A percentile compares a stretch with the other conserved stretches of the same genome.
Conservation (phyloP, 1,284 basidiomycete genomes). For the Leccinum angustisporum region DNA sequence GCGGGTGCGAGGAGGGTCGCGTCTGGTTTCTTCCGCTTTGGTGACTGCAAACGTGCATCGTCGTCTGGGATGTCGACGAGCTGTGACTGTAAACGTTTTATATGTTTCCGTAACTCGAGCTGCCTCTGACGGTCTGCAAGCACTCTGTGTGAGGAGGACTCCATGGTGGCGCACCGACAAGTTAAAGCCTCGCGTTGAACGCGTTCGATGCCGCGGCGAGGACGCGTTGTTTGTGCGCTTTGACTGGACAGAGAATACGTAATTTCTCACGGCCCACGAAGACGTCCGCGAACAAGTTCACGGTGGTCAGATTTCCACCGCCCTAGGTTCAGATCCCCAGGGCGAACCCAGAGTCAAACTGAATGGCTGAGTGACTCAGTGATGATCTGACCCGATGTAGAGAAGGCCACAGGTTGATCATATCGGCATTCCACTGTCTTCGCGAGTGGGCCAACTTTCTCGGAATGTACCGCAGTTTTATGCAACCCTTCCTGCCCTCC, state of each 20-base stretch:
- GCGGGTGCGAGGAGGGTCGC: slow-evolving; percentile 53
- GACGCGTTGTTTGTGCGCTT: slow-evolving; percentile 22
- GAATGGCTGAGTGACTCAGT: background rate
- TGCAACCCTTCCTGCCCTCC: slow-evolving; percentile 23
- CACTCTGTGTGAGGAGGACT: slow-evolving; percentile 34
- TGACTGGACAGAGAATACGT: slow-evolving; percentile 18
- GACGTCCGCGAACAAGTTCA: slow-evolving; percentile 10
- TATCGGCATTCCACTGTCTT: slow-evolving; percentile 13
- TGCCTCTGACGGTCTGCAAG: slow-evolving; percentile 34
- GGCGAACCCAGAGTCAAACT: background rate
- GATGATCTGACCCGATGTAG: slow-evolving; percentile 10
- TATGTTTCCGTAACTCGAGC: slow-evolving; percentile 42
- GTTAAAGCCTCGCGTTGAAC: slow-evolving; percentile 13
- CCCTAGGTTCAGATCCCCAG: slow-evolving; percentile 2
- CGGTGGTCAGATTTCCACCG: slow-evolving; percentile 8
- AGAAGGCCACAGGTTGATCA: slow-evolving; percentile 18
- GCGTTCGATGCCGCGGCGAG: slow-evolving; percentile 15
- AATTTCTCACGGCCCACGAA: slow-evolving; percentile 24
- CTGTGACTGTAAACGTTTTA: slow-evolving; percentile 43
- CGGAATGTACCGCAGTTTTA: slow-evolving; percentile 35
- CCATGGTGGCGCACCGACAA: slow-evolving; percentile 27
- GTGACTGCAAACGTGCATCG: slow-evolving; percentile 36
- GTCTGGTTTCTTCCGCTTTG: slow-evolving; percentile 49
- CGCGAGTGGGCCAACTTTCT: slow-evolving; percentile 15
- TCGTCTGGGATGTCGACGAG: slow-evolving; percentile 36